Evolutionary conservation across 2,329 filamentous ascomycete genomes (phyloP).

Genomic region (Ilyonectria sp.): DNA sequence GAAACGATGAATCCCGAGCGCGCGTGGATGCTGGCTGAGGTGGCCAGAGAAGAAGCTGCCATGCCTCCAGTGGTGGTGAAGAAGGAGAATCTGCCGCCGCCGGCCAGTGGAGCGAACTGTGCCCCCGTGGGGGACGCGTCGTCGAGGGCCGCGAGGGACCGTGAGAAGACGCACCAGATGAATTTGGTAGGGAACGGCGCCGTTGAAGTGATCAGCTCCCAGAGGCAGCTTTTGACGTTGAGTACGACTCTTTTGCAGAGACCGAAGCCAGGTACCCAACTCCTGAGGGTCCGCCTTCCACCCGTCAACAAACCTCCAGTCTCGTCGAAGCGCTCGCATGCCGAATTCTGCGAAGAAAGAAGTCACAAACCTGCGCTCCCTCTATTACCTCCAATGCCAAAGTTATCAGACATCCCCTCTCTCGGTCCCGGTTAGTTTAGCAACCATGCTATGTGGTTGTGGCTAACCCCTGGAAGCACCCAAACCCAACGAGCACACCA

Average conservation of each 20-base stretch:
- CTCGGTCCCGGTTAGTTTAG: constrained; percentile 38
- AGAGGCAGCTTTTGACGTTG: neutral
- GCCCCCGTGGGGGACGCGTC: constrained; percentile 38
- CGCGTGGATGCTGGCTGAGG: constrained; percentile 41
- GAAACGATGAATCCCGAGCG: constrained; percentile 49
- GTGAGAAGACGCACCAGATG: neutral
- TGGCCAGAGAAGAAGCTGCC: constrained; percentile 28
- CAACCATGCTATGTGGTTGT: neutral
- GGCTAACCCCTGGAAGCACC: constrained; percentile 31
- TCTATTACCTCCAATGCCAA: neutral
- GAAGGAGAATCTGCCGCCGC: constrained; percentile 17
- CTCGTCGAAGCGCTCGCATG: constrained; percentile 6
- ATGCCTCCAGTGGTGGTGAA: constrained; percentile 19
- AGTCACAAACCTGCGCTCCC: neutral
- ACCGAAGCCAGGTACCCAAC: neutral
- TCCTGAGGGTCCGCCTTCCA: neutral
- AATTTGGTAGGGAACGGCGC: neutral
- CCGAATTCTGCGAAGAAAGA: constrained; percentile 1
- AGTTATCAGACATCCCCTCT: neutral
- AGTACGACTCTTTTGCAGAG: neutral
- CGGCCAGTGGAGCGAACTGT: constrained; percentile 37
- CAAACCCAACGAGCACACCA: constrained; percentile 29
- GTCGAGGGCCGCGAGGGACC: constrained; percentile 17
- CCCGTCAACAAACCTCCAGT: neutral
- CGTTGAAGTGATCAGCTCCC: neutral